These are phyloP conservation scores for Penstemon barbatus DNA, from an alignment of 257 asterid genomes.

Conservation along the genomic window DNA sequence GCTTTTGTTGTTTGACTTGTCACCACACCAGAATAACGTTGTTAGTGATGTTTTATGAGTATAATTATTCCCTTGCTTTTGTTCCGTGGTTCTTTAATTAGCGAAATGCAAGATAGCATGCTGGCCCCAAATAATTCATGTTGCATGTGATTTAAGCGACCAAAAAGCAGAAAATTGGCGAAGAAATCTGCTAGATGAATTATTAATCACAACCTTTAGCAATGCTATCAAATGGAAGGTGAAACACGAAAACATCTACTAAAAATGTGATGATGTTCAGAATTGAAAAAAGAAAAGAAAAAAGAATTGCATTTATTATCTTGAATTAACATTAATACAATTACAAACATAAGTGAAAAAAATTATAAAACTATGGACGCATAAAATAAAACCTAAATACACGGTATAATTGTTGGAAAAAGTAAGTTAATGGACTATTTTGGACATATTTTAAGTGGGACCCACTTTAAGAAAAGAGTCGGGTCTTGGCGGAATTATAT, in stretches of 20 bases:
- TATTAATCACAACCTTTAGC: not conserved
- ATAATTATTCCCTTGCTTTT: conserved; percentile 3
- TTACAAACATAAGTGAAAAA: too few species aligned
- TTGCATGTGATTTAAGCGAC: not conserved
- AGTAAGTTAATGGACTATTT: too few species aligned
- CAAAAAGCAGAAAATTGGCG: not conserved
- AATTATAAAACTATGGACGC: too few species aligned
- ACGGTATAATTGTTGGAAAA: too few species aligned
- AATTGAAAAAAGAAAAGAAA: not conserved
- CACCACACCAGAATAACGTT: not conserved
- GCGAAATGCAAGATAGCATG: not conserved
- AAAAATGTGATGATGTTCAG: not conserved
- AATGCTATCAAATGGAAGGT: not conserved
- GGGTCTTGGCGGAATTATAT: too few species aligned
- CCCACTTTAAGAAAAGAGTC: too few species aligned
- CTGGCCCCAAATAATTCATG: not conserved
- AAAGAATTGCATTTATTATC: too few species aligned
- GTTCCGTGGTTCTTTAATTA: not conserved
- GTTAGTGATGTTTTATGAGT: too few species aligned
- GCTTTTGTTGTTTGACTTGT: not conserved
- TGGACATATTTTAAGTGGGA: too few species aligned
- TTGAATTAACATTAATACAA: too few species aligned
- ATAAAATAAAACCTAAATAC: too few species aligned
- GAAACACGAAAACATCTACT: not conserved
- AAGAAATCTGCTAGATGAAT: not conserved